These are phyloP conservation scores for Candida coquimbonensis DNA, from an alignment of 805 yeast genomes.

Conservation along the genomic window DNA sequence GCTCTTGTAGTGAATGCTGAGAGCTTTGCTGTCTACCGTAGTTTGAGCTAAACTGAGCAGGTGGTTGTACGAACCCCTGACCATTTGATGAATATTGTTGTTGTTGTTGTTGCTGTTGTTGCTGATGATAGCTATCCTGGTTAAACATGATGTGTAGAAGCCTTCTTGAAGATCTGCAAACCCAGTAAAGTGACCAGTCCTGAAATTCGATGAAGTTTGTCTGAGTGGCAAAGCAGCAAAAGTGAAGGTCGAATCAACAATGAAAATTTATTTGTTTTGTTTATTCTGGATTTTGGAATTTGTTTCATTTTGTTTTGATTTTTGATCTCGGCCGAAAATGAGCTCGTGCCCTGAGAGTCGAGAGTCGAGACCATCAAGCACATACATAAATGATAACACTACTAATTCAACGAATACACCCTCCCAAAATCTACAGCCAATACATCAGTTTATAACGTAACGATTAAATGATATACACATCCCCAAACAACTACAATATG, in stretches of 20 bases:
- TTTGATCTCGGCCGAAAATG: background rate
- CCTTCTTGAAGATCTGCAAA: too few relatives aligned
- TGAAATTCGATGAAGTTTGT: too few relatives aligned
- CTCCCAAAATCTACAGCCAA: too few relatives aligned
- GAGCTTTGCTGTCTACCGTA: conserved; percentile 33
- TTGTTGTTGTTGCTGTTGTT: conserved; percentile 1
- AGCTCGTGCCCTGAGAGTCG: too few relatives aligned
- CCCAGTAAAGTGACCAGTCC: too few relatives aligned
- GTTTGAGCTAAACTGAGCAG: conserved; percentile 28
- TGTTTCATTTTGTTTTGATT: background rate
- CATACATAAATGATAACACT: too few relatives aligned
- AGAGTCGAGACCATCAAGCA: too few relatives aligned
- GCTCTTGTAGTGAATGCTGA: conserved; percentile 32
- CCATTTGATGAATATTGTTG: conserved; percentile 11
- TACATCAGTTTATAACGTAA: conserved; percentile 4
- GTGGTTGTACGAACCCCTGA: conserved; percentile 27
- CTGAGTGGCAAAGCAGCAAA: too few relatives aligned
- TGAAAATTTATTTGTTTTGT: too few relatives aligned
- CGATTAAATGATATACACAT: conserved; percentile 19
- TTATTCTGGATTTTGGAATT: too few relatives aligned
- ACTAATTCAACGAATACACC: too few relatives aligned
- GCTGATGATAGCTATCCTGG: conserved; percentile 13
- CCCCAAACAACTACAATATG: conserved; percentile 18
- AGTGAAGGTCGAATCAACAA: too few relatives aligned
- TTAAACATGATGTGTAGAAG: conserved; percentile 9